Conservation (phyloP, 2,329 filamentous ascomycete species). For the Phialophora tarda region DNA sequence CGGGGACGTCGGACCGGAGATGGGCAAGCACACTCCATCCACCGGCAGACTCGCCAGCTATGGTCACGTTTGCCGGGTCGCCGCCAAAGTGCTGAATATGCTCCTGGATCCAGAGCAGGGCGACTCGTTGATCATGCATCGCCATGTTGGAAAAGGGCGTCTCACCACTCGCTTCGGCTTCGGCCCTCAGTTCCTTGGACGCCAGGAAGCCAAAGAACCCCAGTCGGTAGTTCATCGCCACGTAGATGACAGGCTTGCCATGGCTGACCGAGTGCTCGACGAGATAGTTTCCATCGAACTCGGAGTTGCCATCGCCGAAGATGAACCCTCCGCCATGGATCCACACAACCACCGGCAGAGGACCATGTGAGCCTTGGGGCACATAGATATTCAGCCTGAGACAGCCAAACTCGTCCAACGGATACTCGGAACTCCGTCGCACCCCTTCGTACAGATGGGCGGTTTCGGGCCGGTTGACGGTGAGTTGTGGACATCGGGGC, state of each 20-base stretch:
- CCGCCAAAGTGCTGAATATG: conserved; percentile 51
- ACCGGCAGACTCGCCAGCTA: conserved; percentile 56
- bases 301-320: conserved; percentile 31
- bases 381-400: conserved; percentile 43
- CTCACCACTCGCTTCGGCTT: conserved; percentile 47
- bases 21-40: conserved; percentile 47
- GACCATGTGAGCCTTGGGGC: conserved; percentile 20
- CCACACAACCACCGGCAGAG: conserved; percentile 34
- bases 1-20: conserved; percentile 24
- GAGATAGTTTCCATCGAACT: conserved; percentile 28
- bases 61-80: conserved; percentile 47
- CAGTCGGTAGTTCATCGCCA: conserved; percentile 44
- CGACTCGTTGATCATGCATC: conserved; percentile 49
- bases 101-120: conserved; percentile 48
- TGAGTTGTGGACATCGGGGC: conserved; percentile 38
- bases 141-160: conserved; percentile 48
- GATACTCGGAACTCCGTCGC: conserved; percentile 41
- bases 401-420: conserved; percentile 36
- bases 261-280: conserved; percentile 28
- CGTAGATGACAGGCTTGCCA: conserved; percentile 39
- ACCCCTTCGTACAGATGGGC: conserved; percentile 23
- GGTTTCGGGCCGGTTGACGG: conserved; percentile 29
- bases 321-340: conserved; percentile 37
- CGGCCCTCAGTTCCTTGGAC: conserved; percentile 54
- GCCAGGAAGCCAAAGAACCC: conserved; percentile 49